Evolutionary conservation across 2,329 filamentous ascomycete genomes (phyloP), one percentile per base, ranked within the genome.

Genomic region (Aspergillus pseudotamarii): DNA sequence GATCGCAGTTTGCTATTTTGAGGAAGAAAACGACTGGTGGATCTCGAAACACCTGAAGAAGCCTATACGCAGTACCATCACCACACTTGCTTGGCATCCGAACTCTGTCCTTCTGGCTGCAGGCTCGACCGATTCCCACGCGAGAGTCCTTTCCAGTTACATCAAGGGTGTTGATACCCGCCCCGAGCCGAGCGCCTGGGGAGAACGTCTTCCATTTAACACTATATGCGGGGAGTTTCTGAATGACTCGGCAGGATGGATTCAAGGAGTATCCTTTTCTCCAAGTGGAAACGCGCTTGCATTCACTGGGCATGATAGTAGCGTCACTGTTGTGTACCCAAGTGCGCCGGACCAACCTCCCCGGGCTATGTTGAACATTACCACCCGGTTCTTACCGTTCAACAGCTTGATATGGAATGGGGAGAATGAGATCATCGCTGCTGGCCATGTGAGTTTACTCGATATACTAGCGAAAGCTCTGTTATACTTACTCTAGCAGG

Each of bases 21-120:
- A 99, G 76, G 92, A 97, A 78, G 95, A 99, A 80, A 97, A 99
- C 80, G 94, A 99, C 83, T 99, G 95, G 95, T 99, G 95, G 95
- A 94, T 99, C 48, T 97, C 94, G 43, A 99, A 99, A 85, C 95
- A 99, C 81, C 82, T 99, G 75, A 98, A 98, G 88, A 99, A 98
- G 86, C 95, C 95, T 23, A 96, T 99, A 73, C 91, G 94, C 70
- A 97, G 93, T 78, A 99, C 95, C 62, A 94, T 99, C 73, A 98
- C 95, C 61, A 93, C 91, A 19, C 88, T 99, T 51, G 90, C 91
- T 62, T 99, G 95, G 95, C 95, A 99, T 80, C 95, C 95, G 41
- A 99, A 99, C 84, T 96, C 92, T 11, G 95, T 99, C 19, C 87
- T 99, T 36, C 85, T 99, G 28, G 95, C 94, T 19, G 93, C 95